Evolutionary conservation across 2,329 filamentous ascomycete species (phyloP).

Genomic region (Beauveria asiatica): DNA sequence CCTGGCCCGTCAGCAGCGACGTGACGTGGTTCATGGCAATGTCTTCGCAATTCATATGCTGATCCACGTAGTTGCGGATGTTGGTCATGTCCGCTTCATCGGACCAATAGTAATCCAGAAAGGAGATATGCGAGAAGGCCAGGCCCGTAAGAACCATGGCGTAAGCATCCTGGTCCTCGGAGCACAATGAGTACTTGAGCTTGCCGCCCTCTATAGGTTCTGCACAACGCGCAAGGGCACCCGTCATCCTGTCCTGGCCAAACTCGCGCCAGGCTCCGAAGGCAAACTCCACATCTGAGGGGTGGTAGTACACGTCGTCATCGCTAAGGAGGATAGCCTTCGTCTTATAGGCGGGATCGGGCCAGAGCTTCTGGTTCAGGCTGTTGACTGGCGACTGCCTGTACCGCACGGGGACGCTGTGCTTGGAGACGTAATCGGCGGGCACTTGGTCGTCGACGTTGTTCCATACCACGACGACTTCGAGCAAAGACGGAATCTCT

Average conservation of each 20-base stretch:
- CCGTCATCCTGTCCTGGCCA: slow-evolving; percentile 25
- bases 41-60: slow-evolving; percentile 32
- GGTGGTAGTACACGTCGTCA: slow-evolving; percentile 32
- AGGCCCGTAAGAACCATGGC: slow-evolving; percentile 30
- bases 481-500: slow-evolving; percentile 28
- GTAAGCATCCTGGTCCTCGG: slow-evolving; percentile 22
- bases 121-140: slow-evolving; percentile 28
- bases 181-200: slow-evolving; percentile 27
- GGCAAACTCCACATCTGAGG: slow-evolving; percentile 30
- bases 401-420: slow-evolving; percentile 26
- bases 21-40: slow-evolving; percentile 30
- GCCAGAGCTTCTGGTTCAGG: slow-evolving; percentile 30
- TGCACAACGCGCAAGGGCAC: slow-evolving; percentile 28
- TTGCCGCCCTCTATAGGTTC: slow-evolving; percentile 18
- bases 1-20: slow-evolving; percentile 26
- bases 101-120: slow-evolving; percentile 31
- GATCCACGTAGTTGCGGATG: slow-evolving; percentile 29
- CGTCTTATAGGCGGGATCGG: slow-evolving; percentile 27
- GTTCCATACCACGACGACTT: slow-evolving; percentile 31
- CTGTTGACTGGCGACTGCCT: slow-evolving; percentile 25
- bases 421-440: slow-evolving; percentile 20
- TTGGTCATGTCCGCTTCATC: slow-evolving; percentile 22
- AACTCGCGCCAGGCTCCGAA: slow-evolving; percentile 33
- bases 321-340: slow-evolving; percentile 32
- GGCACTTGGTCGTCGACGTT: slow-evolving; percentile 24